Base-by-base conservation (phyloP, 1,139 yeast genomes). In the Yueomyces sp. region DNA sequence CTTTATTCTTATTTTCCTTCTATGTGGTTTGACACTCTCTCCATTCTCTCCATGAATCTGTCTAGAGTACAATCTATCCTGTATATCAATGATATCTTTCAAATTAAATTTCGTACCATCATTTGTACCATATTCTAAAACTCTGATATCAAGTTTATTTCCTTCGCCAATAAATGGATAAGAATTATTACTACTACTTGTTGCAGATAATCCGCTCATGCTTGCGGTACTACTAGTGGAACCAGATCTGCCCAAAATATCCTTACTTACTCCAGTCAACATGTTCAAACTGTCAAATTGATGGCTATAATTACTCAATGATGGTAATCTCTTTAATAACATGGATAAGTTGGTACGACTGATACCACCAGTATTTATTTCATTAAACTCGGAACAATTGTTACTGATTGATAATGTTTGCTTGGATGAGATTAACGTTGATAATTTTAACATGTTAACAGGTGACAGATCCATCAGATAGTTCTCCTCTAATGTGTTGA, bases 361-460 rank as follows among this genome's bases (percentile, higher is more conserved):
- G 40, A 66, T 39, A 54, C 66, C 59, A 42, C 69, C 54, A 11
- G 11, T 7, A 35, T 59, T 56, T 46, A 63, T 48, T 43, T 59
- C 40, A 27, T 57, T 43, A 46, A 55, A 38, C 39, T 56, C 43
- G 47, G 51, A 52, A 50, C 56, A 69, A 36, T 70, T 68, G 1
- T 82, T 73, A 42, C 76, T 73, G 41, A 86, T 62, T 25, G 81
- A 75, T 47, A 89, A 67, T 0, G 96, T 84, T 50, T 84, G 89
- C 51, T 96, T 75, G 3, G 91, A 78, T 30, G 81, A 77, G 45
- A 78, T 75, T 47, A 89, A 66, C n/a, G 83, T 72, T 8, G 84
- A 73, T 43, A 83, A 68, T 54, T 82, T 76, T 53, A 78, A 70
- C 68, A 86, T 73, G 55, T 83, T 84, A 1, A 81, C 74, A 0